Base-by-base conservation (phyloP, 2,329 filamentous ascomycete species). In the Cladorrhinum sp. region DNA sequence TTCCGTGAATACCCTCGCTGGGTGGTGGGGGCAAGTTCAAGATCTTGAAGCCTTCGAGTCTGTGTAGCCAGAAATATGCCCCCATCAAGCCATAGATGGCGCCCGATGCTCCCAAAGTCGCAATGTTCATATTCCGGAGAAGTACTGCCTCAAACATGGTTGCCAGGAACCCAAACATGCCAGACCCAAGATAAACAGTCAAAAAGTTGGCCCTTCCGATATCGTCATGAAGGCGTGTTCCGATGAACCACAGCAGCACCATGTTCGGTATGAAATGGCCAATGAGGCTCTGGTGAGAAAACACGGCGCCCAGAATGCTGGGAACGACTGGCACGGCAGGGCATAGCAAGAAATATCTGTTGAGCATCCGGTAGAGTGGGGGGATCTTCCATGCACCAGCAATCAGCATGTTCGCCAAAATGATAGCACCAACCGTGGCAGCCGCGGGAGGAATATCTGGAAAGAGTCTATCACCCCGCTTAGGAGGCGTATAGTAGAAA, bases 151-250 rank as follows among this genome's bases (percentile, higher is more conserved):
- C 73, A 25, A 76, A 67, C 61, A 92, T 75, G 50, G 83, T 85
- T n/a, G 79, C 76, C 62, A 87, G 80, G 61, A 84, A 85, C 8
- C 83, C 85, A 1, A 85, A 49, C 1, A 79, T 77, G 56, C 87
- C 88, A 6, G 81, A 80, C 7, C 80, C 76, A 29, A 89, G 64
- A 72, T 88, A 91, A 29, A 90, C 75, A n/a, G 86, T 82, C 20
- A 92, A 75, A 74, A 92, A 91, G 58, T 83, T 80, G 13, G 82
- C 87, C 10, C 89, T 81, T 10, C 87, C 89, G 24, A 91, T 76
- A 66, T 91, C 87, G 63, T 91, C 86, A 73, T 91, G 87, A 32
- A 91, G 77, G 1, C 81, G 78, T 9, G 82, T 81, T 23, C 89
- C 91, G 18, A 92, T 78, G 68, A 90, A 77, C 77, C 81, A 87